Base-by-base conservation (phyloP, 2,329 filamentous ascomycete genomes). In the Monascus ruber region DNA sequence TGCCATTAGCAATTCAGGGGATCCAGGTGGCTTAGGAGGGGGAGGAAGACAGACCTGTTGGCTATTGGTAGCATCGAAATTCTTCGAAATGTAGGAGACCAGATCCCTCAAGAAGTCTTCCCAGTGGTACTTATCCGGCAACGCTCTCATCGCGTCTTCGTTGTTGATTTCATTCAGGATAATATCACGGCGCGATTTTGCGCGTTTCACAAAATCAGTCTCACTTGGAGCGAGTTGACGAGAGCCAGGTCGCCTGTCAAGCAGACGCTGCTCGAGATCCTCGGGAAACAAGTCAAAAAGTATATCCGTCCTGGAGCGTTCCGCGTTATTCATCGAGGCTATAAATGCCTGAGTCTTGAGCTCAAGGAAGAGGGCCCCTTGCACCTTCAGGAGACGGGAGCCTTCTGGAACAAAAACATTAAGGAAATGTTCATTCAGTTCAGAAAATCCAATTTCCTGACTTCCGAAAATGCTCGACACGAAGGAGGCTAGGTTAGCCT, bases 291-390 rank as follows among this genome's bases (percentile, higher is more conserved):
- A 58, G 38, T 77, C 71, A 40, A 74, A 69, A 26, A 81, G 58
- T 26, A 79, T 64, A 33, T 77, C 70, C 17, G 75, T 71, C 36
- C 71, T 70, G 2, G 67, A 65, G 26, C 68, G 69, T 39, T 77
- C 70, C 33, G 69, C 70, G 49, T 71, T 73, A 46, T 74, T 71
- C 50, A 77, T 65, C 4, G 74, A 73, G 4, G 75, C 76, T 40
- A 81, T 76, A 49, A 79, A 81, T 9, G 77, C 76, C 53, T 81
- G 78, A 1, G 78, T 81, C 58, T 82, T 82, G 11, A 82, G 59
- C 44, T 81, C 77, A 9, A 81, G 65, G 47, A 73, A 79, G 25
- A 82, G 61, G 9, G 72, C 69, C 2, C 73, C 75, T 48, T 79
- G 76, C 43, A 71, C 73, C 48, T 77, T 77, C 17, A 77, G 58